Conservation (phyloP, 106 monocot species). For the Dioscorea alata region DNA sequence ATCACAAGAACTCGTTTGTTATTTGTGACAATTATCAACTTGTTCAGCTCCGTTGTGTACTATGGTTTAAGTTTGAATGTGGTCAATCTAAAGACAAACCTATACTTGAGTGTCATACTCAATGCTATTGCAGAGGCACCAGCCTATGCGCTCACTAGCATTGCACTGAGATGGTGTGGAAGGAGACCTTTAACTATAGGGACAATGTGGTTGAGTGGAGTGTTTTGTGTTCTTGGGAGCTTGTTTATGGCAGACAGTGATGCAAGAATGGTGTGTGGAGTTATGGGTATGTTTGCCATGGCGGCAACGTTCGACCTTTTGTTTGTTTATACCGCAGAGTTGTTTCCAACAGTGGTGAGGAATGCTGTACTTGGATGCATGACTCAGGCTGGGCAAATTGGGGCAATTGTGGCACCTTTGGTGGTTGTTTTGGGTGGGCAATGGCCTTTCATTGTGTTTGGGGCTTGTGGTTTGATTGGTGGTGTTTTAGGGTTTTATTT, state of each 20-base stretch:
- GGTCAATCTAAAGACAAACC: too few species aligned
- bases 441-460: conserved; percentile 14
- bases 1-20: too few species aligned
- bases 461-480: conserved; percentile 5
- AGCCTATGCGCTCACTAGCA: too few species aligned
- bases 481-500: conserved; percentile 1
- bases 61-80: too few species aligned
- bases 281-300: conserved; percentile 14
- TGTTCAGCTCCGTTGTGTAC: too few species aligned
- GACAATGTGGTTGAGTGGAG: conserved; percentile 2
- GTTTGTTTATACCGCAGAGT: conserved; percentile 3
- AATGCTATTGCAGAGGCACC: too few species aligned
- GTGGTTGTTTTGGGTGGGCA: conserved; percentile 13
- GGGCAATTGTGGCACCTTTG: conserved; percentile 22
- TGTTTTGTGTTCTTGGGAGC: conserved; percentile 1
- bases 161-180: too few species aligned
- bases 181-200: too few species aligned
- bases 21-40: too few species aligned
- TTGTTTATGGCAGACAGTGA: background rate
- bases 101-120: too few species aligned
- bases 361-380: conserved; percentile 29
- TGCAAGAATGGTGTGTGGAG: conserved; percentile 4
- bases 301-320: conserved; percentile 12
- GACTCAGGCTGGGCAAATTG: conserved; percentile 22
- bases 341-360: conserved; percentile 17